Evolutionary conservation across 2,329 filamentous ascomycete genomes (phyloP).

Genomic region (Penicillium sp.): DNA sequence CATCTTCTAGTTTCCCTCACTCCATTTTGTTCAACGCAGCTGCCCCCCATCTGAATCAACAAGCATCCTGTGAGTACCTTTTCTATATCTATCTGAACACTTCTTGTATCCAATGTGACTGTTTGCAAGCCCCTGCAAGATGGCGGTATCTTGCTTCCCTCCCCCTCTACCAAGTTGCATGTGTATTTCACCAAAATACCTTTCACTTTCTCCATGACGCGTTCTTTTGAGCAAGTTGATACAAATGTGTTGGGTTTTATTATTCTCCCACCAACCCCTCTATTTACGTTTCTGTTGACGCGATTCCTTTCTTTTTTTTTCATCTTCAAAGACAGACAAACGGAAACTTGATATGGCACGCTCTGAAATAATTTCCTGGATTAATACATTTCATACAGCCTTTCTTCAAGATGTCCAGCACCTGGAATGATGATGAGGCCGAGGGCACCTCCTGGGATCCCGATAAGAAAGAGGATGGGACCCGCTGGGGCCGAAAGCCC

Average conservation of each 20-base stretch:
- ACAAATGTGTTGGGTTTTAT: not conserved
- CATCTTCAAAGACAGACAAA: too few species aligned
- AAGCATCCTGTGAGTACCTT: too few species aligned
- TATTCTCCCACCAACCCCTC: not conserved
- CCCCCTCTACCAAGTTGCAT: not conserved
- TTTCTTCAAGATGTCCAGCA: not conserved
- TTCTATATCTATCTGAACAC: too few species aligned
- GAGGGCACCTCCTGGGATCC: not conserved
- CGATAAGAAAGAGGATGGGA: not conserved
- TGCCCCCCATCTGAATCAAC: too few species aligned
- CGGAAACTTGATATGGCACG: not conserved
- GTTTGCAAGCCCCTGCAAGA: too few species aligned
- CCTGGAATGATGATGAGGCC: not conserved
- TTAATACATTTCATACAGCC: not conserved
- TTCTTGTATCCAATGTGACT: too few species aligned
- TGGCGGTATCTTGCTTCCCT: too few species aligned
- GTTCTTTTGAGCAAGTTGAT: not conserved
- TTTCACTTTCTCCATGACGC: not conserved
- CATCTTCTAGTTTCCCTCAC: too few species aligned
- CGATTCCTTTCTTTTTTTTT: not conserved
- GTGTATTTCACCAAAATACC: not conserved
- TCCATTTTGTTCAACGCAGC: too few species aligned
- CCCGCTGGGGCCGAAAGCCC: not conserved
- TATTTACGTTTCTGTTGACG: not conserved
- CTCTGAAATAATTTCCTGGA: not conserved